Conservation (phyloP, 2,329 filamentous ascomycete species). For the Microsporum canis region DNA sequence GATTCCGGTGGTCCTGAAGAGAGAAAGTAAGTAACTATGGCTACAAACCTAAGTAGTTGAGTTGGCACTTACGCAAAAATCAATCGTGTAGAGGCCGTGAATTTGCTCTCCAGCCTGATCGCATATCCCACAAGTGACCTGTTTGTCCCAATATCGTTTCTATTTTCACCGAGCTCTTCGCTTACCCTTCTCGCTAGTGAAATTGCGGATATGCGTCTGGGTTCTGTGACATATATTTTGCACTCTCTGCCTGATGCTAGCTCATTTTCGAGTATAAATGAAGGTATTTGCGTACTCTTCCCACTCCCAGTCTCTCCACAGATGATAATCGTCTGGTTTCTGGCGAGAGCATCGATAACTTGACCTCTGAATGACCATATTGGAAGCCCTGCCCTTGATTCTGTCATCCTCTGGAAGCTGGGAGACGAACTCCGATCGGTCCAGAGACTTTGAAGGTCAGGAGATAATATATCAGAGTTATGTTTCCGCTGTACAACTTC, state of each 20-base stretch:
- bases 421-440: constrained; percentile 38
- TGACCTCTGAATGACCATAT: constrained; percentile 77
- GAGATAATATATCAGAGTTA: background rate
- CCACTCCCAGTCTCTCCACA: constrained; percentile 95
- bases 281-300: constrained; percentile 95
- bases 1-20: constrained; percentile 55
- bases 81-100: constrained; percentile 66
- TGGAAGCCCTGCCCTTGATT: constrained; percentile 66
- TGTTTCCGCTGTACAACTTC: background rate
- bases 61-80: constrained; percentile 61
- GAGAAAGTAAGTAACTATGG: constrained; percentile 11
- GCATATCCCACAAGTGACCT: constrained; percentile 88
- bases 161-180: constrained; percentile 81
- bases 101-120: constrained; percentile 83
- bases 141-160: constrained; percentile 66
- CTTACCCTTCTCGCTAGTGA: constrained; percentile 87
- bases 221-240: constrained; percentile 93
- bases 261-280: constrained; percentile 84
- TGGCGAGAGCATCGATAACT: constrained; percentile 64
- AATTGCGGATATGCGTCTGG: constrained; percentile 88
- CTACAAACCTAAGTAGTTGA: background rate
- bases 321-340: constrained; percentile 78
- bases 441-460: constrained; percentile 38
- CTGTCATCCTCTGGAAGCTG: constrained; percentile 67
- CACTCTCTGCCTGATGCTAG: constrained; percentile 67